Evolutionary conservation across 2,329 filamentous ascomycete species (phyloP).

Genomic region (Trichoderma lentiforme): DNA sequence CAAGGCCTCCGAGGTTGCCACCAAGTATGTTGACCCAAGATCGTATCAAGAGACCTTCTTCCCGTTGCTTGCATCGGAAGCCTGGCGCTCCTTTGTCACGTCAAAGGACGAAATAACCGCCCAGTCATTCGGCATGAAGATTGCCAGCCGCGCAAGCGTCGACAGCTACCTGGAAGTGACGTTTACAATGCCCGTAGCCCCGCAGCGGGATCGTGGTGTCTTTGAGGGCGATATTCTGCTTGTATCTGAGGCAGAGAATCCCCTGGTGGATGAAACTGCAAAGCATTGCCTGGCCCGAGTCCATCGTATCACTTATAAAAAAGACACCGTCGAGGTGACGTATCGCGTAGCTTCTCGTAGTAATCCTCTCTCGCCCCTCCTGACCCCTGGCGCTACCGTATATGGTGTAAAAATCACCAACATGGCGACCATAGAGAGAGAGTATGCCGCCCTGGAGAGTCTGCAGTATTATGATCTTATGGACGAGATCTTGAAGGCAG

Average conservation of each 20-base stretch:
- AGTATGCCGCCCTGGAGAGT: constrained; percentile 87
- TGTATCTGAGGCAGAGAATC: constrained; percentile 70
- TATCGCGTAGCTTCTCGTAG: constrained; percentile 73
- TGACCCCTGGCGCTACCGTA: constrained; percentile 68
- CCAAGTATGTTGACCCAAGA: constrained; percentile 69
- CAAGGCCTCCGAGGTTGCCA: constrained; percentile 71
- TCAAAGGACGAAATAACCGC: constrained; percentile 80
- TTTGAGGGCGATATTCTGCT: constrained; percentile 86
- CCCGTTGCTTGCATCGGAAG: constrained; percentile 84
- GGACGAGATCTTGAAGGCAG: constrained; percentile 83
- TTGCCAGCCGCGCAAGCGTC: constrained; percentile 83
- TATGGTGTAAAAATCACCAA: constrained; percentile 83
- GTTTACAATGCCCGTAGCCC: constrained; percentile 69
- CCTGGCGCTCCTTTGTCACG: constrained; percentile 91
- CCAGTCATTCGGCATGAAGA: constrained; percentile 81
- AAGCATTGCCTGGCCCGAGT: constrained; percentile 86
- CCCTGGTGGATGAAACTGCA: constrained; percentile 61
- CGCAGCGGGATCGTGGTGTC: constrained; percentile 69
- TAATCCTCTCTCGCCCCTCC: constrained; percentile 57
- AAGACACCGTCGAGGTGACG: constrained; percentile 75
- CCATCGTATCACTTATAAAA: constrained; percentile 75
- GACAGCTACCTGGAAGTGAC: constrained; percentile 92
- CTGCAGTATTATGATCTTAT: constrained; percentile 95
- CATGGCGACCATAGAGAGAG: constrained; percentile 90
- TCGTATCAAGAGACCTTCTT: constrained; percentile 90